Evolutionary conservation across 345 rosid genomes (phyloP), one percentile per base, ranked within the genome.

Genomic region (Excoecaria agallocha): DNA sequence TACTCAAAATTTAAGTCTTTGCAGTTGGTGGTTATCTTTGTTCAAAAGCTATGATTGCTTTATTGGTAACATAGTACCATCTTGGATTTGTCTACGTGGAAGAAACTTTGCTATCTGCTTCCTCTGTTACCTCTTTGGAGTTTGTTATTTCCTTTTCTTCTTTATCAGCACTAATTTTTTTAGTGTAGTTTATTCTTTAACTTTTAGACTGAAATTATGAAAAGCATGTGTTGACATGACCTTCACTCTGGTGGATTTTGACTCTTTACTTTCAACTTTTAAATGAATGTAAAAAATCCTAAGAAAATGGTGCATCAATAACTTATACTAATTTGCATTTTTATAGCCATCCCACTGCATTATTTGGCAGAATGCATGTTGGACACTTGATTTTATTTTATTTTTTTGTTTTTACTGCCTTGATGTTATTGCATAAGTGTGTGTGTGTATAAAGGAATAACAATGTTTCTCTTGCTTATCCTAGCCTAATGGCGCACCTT

Each of bases 401-500:
- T n/a, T n/a, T n/a, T n/a, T n/a, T n/a, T n/a, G n/a, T 39, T 74
- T 66, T 55, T n/a, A 61, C n/a, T 63, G 19, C 22, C 17, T 37
- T 12, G 17, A 48, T 58, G 2, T n/a, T 9, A 68, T 38, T 37
- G 16, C 19, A 68, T 68, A 11, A 37, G n/a, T n/a, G n/a, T n/a
- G n/a, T n/a, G n/a, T n/a, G n/a, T n/a, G n/a, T n/a, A n/a, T n/a
- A n/a, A n/a, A n/a, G n/a, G 67, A 50, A 51, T 68, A 15, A 67
- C 39, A 39, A 15, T 38, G 16, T 60, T 7, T 30, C 13, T 51
- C 25, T 55, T 37, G 25, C 68, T 46, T 60, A 62, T 35, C 69
- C 51, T 75, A 89, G 94, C 84, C 88, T 74, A 89, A 89, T 74
- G 95, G 95, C 61, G 89, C 88, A 81, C 82, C 90, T 38, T 85